Evolutionary conservation across 1,284 basidiomycete genomes (phyloP).

Genomic region (Volvariella surrecta): DNA sequence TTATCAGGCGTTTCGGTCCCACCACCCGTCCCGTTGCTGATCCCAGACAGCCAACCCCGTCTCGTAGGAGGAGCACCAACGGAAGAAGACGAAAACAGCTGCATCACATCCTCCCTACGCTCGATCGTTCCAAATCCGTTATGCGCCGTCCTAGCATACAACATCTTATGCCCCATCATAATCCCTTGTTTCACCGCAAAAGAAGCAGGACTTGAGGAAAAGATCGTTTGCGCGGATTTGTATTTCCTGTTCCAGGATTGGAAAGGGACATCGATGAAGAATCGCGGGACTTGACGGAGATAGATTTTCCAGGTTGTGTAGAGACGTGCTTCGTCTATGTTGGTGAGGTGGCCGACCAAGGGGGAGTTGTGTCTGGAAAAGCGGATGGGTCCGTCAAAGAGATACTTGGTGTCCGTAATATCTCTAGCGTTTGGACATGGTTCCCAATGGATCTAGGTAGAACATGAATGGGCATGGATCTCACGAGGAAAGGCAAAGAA

Average conservation of each 20-base stretch:
- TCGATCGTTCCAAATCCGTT: conserved; percentile 58
- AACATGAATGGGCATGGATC: not conserved
- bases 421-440: conserved; percentile 15
- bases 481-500: not conserved
- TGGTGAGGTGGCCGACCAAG: conserved; percentile 52
- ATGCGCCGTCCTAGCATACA: conserved; percentile 59
- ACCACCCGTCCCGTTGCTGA: too few relatives aligned
- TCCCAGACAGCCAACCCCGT: too few relatives aligned
- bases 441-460: conserved; percentile 25
- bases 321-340: conserved; percentile 39
- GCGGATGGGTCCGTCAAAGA: conserved; percentile 66
- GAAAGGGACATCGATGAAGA: conserved; percentile 44
- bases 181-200: conserved; percentile 58
- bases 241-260: conserved; percentile 63
- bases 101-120: conserved; percentile 33
- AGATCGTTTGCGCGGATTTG: conserved; percentile 63
- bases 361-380: conserved; percentile 64
- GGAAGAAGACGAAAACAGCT: conserved; percentile 39
- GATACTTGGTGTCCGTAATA: conserved; percentile 33
- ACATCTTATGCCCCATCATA: conserved; percentile 59
- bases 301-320: conserved; percentile 78
- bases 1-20: too few relatives aligned
- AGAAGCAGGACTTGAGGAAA: conserved; percentile 45
- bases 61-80: conserved; percentile 8
- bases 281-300: conserved; percentile 47